Evolutionary conservation across 2,329 filamentous ascomycete species (phyloP).

Genomic region (Davidsoniella eucalypti): DNA sequence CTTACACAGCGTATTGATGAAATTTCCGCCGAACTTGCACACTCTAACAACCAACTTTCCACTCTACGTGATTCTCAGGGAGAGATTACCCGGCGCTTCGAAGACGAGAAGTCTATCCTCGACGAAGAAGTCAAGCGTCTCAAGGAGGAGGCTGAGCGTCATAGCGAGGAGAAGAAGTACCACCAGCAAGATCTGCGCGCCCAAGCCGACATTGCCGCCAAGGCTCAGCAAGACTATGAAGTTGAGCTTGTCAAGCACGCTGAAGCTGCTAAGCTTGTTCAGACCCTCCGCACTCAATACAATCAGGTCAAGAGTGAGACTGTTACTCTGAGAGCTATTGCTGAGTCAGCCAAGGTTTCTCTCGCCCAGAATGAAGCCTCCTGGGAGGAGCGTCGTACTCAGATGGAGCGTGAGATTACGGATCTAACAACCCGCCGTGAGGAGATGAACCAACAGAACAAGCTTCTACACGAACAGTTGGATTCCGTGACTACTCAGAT

Average conservation of each 20-base stretch:
- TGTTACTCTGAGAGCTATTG: constrained; percentile 58
- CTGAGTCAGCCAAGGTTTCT: constrained; percentile 67
- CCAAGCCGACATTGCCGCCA: constrained; percentile 83
- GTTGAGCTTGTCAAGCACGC: constrained; percentile 88
- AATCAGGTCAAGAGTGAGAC: constrained; percentile 70
- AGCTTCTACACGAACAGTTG: constrained; percentile 74
- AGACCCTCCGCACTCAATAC: constrained; percentile 61
- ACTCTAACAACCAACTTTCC: constrained; percentile 68
- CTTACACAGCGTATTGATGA: constrained; percentile 73
- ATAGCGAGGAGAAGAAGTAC: constrained; percentile 62
- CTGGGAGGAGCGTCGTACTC: constrained; percentile 68
- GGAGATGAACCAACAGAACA: constrained; percentile 78
- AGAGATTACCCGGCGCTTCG: constrained; percentile 51
- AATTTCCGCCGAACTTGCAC: constrained; percentile 63
- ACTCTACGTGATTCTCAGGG: constrained; percentile 64
- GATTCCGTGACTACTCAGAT: constrained; percentile 73
- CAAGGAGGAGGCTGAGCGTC: constrained; percentile 68
- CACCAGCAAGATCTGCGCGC: constrained; percentile 84
- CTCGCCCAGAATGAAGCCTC: constrained; percentile 69
- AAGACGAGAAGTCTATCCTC: constrained; percentile 67
- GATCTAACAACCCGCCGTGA: constrained; percentile 68
- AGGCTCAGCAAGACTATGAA: constrained; percentile 91
- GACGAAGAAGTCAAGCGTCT: constrained; percentile 66
- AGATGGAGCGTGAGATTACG: constrained; percentile 66
- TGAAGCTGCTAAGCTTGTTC: constrained; percentile 75